Base-by-base conservation (phyloP, 2,329 filamentous ascomycete species). In the Nothophaeocryptopus gaeumannii region DNA sequence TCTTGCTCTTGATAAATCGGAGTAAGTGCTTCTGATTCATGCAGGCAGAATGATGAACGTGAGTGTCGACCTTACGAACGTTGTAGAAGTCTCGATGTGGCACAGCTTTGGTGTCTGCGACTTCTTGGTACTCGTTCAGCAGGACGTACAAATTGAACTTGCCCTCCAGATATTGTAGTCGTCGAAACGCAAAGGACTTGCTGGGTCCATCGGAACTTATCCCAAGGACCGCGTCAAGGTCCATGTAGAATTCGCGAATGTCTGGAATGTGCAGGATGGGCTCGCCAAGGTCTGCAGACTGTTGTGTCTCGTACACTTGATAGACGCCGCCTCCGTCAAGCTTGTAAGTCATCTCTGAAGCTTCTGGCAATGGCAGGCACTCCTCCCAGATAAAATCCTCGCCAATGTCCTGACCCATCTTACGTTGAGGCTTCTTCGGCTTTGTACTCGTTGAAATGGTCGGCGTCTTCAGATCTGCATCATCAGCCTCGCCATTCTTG, bases 21-120 rank as follows among this genome's bases (percentile, higher is more conserved):
- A 99, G 76, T 50, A 99, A 74, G 78, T 99, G 93, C 73, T 99
- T 99, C 71, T 99, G 93, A 67, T 99, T 99, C 93, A 99, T 99
- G 69, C 93, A 99, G 16, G 93, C 93, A 12, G 93, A 99, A 70
- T 99, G 93, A 68, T 99, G 93, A 61, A 99, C 93, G 78, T 99
- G 93, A 8, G 93, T 99, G 67, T 99, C 93, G 43, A 99, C 93
- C 70, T 99, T 99, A 67, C 93, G 82, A 41, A 99, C 93, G 66
- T 99, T 99, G 76, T 99, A 99, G 67, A 99, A 99, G 71, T 99
- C 93, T 74, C 93, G 84, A 71, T 99, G 93, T 2, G 93, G 93
- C 47, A 97, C 93, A 63, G 88, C 92, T 70, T 99, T 99, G 69
- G 89, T 96, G 74, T 99, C 93, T 51, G 93, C 92, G 45, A 95